Percentiles rank a stretch among this genome's conserved stretches.
Evolutionary conservation across 805 yeast species (phyloP).

Genomic region (Hanseniaspora jakobsenii): DNA sequence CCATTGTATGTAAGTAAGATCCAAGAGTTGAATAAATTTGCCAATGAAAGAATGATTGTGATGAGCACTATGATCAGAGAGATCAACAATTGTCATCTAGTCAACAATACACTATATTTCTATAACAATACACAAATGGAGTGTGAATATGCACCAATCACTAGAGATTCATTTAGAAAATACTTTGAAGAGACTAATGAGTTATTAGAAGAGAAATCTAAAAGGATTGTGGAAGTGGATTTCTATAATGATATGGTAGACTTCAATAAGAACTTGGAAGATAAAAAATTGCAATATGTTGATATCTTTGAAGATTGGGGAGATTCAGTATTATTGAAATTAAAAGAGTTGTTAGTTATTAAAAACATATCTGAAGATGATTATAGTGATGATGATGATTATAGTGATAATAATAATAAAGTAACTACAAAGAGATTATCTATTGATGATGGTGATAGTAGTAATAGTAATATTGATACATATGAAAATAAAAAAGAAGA

Average conservation of each 20-base stretch:
- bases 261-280: conserved; percentile 30
- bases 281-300: conserved; percentile 36
- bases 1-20: conserved; percentile 3
- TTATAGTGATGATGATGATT: conserved; percentile 2
- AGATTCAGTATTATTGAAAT: conserved; percentile 53
- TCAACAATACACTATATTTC: conserved; percentile 1
- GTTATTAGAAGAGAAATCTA: conserved; percentile 2
- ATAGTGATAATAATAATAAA: too few relatives aligned
- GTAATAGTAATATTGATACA: too few relatives aligned
- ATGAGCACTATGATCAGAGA: conserved; percentile 11
- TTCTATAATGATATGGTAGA: conserved; percentile 26
- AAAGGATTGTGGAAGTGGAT: conserved; percentile 26
- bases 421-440: too few relatives aligned
- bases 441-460: too few relatives aligned
- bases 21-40: conserved; percentile 9
- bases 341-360: conserved; percentile 45
- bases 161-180: conserved; percentile 10
- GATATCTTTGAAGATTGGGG: conserved; percentile 67
- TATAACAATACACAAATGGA: conserved; percentile 6
- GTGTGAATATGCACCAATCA: conserved; percentile 12
- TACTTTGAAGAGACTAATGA: conserved; percentile 5
- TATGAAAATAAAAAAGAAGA: conserved; percentile 22
- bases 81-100: not conserved
- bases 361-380: conserved; percentile 3
- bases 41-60: conserved; percentile 12